Evolutionary conservation across 768 basidiomycete species (phyloP).

Genomic region (Psilocybe cubensis): DNA sequence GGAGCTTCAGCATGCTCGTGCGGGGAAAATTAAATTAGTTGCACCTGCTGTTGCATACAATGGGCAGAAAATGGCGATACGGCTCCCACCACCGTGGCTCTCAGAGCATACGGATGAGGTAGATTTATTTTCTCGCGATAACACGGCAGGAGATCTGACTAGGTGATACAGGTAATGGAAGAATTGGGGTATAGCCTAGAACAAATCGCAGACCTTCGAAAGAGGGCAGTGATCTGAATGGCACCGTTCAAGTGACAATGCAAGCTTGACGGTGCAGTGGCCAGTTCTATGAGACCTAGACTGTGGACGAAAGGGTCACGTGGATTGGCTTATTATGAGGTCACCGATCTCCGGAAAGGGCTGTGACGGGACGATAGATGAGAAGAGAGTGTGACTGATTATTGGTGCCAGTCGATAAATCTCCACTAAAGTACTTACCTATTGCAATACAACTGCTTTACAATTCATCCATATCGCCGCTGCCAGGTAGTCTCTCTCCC

Average conservation of each 20-base stretch:
- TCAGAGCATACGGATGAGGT: conserved; percentile 86
- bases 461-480: conserved; percentile 3
- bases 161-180: conserved; percentile 39
- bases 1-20: conserved; percentile 62
- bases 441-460: conserved; percentile 6
- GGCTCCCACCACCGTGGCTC: conserved; percentile 82
- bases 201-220: conserved; percentile 46
- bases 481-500: conserved; percentile 1
- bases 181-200: conserved; percentile 40
- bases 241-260: not conserved
- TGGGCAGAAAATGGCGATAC: conserved; percentile 75
- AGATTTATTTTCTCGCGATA: conserved; percentile 9
- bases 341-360: conserved; percentile 12
- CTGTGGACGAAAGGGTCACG: conserved; percentile 8
- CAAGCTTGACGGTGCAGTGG: not conserved
- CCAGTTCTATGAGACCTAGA: not conserved
- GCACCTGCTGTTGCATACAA: conserved; percentile 84
- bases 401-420: conserved; percentile 23
- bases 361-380: conserved; percentile 24
- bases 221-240: conserved; percentile 36
- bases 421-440: conserved; percentile 5
- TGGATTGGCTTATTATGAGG: conserved; percentile 22
- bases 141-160: conserved; percentile 6
- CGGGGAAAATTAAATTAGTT: conserved; percentile 78
- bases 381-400: conserved; percentile 26